These are phyloP conservation scores for Cercospora citrullina DNA, from an alignment of 2,329 filamentous ascomycete species.

Conservation along the genomic window DNA sequence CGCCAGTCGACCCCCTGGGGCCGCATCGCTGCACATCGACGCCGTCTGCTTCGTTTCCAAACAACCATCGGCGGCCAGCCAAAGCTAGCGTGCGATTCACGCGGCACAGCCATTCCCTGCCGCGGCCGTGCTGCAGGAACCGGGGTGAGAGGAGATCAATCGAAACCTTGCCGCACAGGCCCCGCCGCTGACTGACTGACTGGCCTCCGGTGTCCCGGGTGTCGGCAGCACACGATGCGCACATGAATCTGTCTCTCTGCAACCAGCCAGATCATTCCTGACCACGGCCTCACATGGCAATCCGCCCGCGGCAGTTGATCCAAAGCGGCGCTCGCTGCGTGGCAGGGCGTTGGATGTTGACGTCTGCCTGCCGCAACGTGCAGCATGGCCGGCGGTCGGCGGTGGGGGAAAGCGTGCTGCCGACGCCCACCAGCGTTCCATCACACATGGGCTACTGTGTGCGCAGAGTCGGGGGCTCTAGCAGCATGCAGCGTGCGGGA, in stretches of 20 bases:
- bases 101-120: constrained; percentile 13
- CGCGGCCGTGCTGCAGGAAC: constrained; percentile 4
- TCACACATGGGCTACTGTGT: not conserved
- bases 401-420: not conserved
- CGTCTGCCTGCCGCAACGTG: not conserved
- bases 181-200: not conserved
- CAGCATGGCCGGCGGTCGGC: not conserved
- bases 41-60: not conserved
- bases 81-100: constrained; percentile 10
- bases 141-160: constrained; percentile 7
- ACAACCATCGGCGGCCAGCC: not conserved
- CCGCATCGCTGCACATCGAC: not conserved
- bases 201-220: constrained; percentile 9
- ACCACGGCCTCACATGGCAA: not conserved
- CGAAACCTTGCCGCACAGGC: constrained; percentile 7
- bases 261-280: not conserved
- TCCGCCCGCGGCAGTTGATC: not conserved
- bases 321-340: not conserved
- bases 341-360: not conserved
- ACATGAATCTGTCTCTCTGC: not conserved
- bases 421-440: not conserved
- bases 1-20: not conserved
- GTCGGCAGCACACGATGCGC: constrained; percentile 7
- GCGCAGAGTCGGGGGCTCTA: not conserved
- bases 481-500: not conserved